Base-by-base conservation (phyloP, 2,329 filamentous ascomycete species). In the Sclerotinia glacialis region DNA sequence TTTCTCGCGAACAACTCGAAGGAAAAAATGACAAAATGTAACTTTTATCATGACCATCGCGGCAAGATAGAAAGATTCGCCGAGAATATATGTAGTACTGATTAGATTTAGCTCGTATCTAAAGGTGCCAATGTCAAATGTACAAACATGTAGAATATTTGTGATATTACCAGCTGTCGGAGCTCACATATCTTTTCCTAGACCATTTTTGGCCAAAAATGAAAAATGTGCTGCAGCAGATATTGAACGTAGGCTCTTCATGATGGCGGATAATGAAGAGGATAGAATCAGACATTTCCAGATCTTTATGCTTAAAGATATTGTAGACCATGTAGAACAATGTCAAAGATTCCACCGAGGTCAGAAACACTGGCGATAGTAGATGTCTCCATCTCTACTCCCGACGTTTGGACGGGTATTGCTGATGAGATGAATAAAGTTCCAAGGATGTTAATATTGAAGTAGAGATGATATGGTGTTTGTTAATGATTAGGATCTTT, bases 11-110 rank as follows among this genome's bases (percentile, higher is more conserved):
- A 86, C 86, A 64, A 86, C 81, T 64, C 82, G 80, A 11, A 83
- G 75, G 70, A 84, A 86, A 72, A 86, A 84, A 70, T 82, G 78
- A 1, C 86, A 75, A 37, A 86, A 77, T 1, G 83, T 80, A 4
- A 83, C 73, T 69, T 85, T 84, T 12, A 50, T 67, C 16, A 66
- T 66, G 11, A 59, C 58, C 34, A 68, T 50, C 11, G 59, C 44
- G 6, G 47, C 52, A 18, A 68, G 67, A 62, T 68, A 68, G 42
- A 67, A 59, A 23, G 56, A 64, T 67, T 68, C 64, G 11, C 42
- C 67, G 7, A 66, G 59, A 46, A 60, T 50, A 50, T 64, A 31
- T 31, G 31, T 31, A 68, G n/a, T 55, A 55, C 62, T 64, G n/a
- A 23, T 9, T n/a, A 3, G 26, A 12, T 31, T 64, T 42, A 64